phyloP scores from a whole-genome alignment of 495 filamentous ascomycete species.

The Achaetomiella virescens region DNA sequence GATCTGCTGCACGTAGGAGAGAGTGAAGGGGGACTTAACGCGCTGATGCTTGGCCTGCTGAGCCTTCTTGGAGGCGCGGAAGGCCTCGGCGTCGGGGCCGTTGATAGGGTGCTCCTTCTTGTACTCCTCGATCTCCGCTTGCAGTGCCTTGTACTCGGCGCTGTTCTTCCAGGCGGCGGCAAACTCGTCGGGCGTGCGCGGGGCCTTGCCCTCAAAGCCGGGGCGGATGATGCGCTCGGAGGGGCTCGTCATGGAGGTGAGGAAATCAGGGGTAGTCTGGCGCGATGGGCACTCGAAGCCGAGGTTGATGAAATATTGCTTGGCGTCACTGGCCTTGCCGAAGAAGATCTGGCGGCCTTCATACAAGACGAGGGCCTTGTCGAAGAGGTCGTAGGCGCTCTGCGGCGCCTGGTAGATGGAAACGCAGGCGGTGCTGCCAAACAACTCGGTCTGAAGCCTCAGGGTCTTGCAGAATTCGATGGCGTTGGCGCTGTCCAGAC shows the following conservation, averaged over 20 bases:
- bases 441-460: conserved; percentile 58
- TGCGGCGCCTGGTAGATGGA: conserved; percentile 83
- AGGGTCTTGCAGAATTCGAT: conserved; percentile 73
- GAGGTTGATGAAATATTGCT: conserved; percentile 64
- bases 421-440: conserved; percentile 61
- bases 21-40: conserved; percentile 65
- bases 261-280: conserved; percentile 72
- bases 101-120: conserved; percentile 56
- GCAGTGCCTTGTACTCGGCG: conserved; percentile 55
- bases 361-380: conserved; percentile 73
- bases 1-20: conserved; percentile 67
- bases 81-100: conserved; percentile 59
- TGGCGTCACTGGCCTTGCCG: conserved; percentile 55
- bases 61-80: conserved; percentile 58
- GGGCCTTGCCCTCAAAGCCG: conserved; percentile 60
- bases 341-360: conserved; percentile 83
- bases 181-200: conserved; percentile 73
- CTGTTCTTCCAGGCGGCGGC: conserved; percentile 68
- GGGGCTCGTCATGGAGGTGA: conserved; percentile 72
- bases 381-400: conserved; percentile 69
- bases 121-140: conserved; percentile 66
- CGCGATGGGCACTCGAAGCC: conserved; percentile 69
- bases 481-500: conserved; percentile 73
- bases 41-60: conserved; percentile 61
- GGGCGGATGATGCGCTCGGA: conserved; percentile 56